Conservation (phyloP, 1,284 basidiomycete genomes). For the Ustilago nuda region DNA sequence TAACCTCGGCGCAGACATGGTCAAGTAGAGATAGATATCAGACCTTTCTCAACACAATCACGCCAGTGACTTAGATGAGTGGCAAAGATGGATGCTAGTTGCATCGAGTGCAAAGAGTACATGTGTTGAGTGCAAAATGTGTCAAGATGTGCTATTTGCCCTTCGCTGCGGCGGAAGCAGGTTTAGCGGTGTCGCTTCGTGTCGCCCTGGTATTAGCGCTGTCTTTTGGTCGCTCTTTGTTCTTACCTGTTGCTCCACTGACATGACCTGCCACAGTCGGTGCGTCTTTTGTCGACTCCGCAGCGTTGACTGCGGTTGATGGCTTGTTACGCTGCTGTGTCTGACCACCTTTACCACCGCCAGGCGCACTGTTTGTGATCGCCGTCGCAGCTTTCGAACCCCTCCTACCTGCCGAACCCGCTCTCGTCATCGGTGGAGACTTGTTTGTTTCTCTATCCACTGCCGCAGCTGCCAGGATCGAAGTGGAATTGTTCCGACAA, state of each 20-base stretch:
- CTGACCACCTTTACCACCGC: neutral
- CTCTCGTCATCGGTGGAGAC: too few species aligned
- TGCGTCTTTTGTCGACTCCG: neutral
- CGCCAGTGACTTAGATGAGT: too few species aligned
- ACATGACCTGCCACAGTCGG: neutral
- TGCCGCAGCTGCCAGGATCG: conserved; percentile 13
- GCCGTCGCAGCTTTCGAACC: too few species aligned
- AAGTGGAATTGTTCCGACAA: conserved; percentile 36
- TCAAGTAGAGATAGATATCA: too few species aligned
- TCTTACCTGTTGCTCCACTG: neutral
- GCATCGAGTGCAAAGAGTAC: neutral
- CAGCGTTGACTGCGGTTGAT: neutral
- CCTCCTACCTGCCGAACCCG: too few species aligned
- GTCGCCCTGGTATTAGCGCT: neutral
- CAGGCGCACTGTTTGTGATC: neutral
- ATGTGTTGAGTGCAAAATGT: neutral
- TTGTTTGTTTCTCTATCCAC: neutral
- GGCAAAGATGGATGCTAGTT: too few species aligned
- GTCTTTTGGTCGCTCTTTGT: neutral
- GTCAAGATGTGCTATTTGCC: neutral
- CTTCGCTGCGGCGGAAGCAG: neutral
- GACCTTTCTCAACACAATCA: too few species aligned
- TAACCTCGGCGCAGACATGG: neutral
- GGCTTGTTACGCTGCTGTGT: neutral
- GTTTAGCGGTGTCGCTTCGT: conserved; percentile 9